Conservation (phyloP, 2,329 filamentous ascomycete species). For the Chaetothyriales sp. region DNA sequence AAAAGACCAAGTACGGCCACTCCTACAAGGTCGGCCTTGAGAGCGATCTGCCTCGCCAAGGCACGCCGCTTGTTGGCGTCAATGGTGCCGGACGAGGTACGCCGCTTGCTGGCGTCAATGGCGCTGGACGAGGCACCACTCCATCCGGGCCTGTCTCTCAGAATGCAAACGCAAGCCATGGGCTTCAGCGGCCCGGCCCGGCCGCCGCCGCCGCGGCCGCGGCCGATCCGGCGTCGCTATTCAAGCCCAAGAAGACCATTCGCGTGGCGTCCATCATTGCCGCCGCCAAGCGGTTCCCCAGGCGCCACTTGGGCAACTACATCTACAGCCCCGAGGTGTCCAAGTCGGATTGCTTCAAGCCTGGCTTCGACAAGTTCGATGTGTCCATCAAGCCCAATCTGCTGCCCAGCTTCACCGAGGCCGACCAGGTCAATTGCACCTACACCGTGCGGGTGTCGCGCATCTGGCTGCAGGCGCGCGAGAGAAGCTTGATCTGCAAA, state of each 20-base stretch:
- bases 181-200: not conserved
- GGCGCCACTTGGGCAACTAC: slow-evolving; percentile 70
- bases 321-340: slow-evolving; percentile 60
- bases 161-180: slow-evolving; percentile 3
- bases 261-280: slow-evolving; percentile 58
- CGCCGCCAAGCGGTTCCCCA: slow-evolving; percentile 54
- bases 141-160: slow-evolving; percentile 5
- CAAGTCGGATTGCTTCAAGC: slow-evolving; percentile 21
- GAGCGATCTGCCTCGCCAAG: slow-evolving; percentile 4
- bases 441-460: slow-evolving; percentile 78
- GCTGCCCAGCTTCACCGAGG: slow-evolving; percentile 51
- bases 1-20: slow-evolving; percentile 16
- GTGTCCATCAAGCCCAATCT: slow-evolving; percentile 52
- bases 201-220: no score
- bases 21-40: slow-evolving; percentile 17
- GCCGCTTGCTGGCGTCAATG: slow-evolving; percentile 5
- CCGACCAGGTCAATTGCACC: slow-evolving; percentile 74
- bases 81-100: slow-evolving; percentile 6
- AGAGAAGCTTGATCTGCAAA: slow-evolving; percentile 70
- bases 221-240: slow-evolving; percentile 34
- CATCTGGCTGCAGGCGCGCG: slow-evolving; percentile 54
- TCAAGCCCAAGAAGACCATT: slow-evolving; percentile 49
- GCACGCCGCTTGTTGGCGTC: no score
- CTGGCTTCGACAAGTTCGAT: slow-evolving; percentile 39
- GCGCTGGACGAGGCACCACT: slow-evolving; percentile 6